Evolutionary conservation across 208 protist genomes (phyloP).

Genomic region (Leishmania lainsoni): DNA sequence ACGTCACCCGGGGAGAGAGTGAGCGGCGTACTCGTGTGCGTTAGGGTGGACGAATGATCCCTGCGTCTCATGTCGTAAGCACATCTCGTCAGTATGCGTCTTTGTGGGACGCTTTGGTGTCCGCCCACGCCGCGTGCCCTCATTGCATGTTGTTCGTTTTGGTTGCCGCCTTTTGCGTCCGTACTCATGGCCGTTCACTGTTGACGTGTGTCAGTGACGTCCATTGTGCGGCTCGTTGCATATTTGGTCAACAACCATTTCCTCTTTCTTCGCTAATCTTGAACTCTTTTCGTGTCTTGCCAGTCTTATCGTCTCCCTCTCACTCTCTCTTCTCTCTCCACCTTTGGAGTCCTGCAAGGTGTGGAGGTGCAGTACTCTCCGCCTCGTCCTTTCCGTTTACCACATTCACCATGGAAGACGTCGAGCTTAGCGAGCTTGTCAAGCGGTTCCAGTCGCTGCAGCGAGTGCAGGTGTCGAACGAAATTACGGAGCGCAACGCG

Average conservation of each 20-base stretch:
- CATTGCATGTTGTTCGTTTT: neutral
- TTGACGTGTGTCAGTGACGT: neutral
- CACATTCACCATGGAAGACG: conserved; percentile 34
- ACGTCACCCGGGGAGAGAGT: neutral
- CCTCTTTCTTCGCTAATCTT: neutral
- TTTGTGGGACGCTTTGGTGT: neutral
- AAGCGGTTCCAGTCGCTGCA: conserved; percentile 75
- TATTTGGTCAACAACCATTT: neutral
- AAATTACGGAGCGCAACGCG: conserved; percentile 82
- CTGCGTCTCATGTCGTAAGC: neutral
- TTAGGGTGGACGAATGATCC: neutral
- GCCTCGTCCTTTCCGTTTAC: neutral
- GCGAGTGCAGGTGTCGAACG: conserved; percentile 54
- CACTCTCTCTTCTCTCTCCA: neutral
- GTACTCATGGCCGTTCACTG: neutral
- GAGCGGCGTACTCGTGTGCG: neutral
- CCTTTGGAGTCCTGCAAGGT: neutral
- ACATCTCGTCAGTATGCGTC: neutral
- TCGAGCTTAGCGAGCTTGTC: conserved; percentile 67
- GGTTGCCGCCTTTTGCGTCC: neutral
- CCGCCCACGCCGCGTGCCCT: neutral
- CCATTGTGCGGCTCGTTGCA: neutral
- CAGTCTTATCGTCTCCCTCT: neutral
- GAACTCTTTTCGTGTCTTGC: neutral
- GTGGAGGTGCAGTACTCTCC: neutral